These are phyloP conservation scores for Fusarium siculi DNA, from an alignment of 2,329 filamentous ascomycete genomes.

Conservation along the genomic window DNA sequence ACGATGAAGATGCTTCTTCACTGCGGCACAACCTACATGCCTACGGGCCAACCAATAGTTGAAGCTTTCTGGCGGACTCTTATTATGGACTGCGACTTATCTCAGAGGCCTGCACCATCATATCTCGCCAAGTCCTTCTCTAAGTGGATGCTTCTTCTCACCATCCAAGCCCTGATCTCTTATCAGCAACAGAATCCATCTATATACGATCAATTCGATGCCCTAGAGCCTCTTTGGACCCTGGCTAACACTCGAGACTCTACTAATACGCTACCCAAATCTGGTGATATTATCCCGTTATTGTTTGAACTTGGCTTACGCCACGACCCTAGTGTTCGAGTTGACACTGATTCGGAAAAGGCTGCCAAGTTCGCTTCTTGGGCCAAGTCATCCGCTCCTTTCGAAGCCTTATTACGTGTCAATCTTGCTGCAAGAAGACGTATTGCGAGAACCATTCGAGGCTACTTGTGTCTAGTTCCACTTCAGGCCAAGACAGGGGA, in stretches of 20 bases:
- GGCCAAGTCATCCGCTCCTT: no score
- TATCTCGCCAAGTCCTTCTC: background rate
- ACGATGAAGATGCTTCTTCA: background rate
- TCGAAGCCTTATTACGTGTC: no score
- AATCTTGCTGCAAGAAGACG: no score
- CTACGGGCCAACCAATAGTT: background rate
- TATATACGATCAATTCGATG: conserved; percentile 31
- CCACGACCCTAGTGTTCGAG: no score
- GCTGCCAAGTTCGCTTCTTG: no score
- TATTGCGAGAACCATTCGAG: conserved; percentile 3
- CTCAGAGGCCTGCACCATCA: background rate
- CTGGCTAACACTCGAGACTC: conserved; percentile 36
- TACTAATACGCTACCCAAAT: conserved; percentile 33
- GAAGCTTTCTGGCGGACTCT: background rate
- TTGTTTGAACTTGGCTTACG: no score
- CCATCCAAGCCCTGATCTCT: background rate
- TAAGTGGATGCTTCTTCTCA: background rate
- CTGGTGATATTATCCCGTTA: background rate
- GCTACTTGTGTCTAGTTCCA: conserved; percentile 36
- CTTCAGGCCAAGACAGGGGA: conserved; percentile 22
- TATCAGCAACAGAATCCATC: conserved; percentile 7
- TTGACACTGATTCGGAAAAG: no score
- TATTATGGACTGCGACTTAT: background rate
- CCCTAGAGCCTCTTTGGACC: conserved; percentile 33
- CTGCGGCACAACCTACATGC: background rate